Evolutionary conservation across 139 green algal species (phyloP), one percentile per base, ranked within the genome.

Genomic region (Coccomyxa sp.): DNA sequence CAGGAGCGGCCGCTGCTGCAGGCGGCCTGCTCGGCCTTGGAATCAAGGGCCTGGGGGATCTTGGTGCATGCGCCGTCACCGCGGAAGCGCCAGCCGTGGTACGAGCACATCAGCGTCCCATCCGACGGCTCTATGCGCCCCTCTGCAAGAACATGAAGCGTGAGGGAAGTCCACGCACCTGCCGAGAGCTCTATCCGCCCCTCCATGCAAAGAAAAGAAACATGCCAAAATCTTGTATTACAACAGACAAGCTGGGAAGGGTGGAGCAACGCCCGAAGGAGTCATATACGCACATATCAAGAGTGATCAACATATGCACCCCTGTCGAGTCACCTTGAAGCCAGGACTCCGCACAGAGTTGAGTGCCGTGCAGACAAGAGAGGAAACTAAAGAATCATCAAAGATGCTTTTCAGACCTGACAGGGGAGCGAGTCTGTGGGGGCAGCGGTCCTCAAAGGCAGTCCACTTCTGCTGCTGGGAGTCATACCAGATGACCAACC

Each of bases 61-160:
- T 28, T 58, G n/a, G 67, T 85, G 84, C 88, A 92, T 0, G 58
- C 63, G 25, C 92, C 91, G 0, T 78, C 51, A 0, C 82, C 75
- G 17, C 87, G 63, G 80, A 86, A 83, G 32, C 63, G 31, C 82
- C 82, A 86, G 38, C 91, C 88, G 83, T 94, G 89, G 32, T 91
- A 91, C 30, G 76, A 79, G 86, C 91, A 94, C 71, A 82, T 81
- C 84, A 94, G 81, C 38, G 83, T 81, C 79, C 89, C 89, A 18
- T 84, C 81, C 0, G 63, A 16, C 9, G 66, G 38, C 57, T 91
- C 87, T 0, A 94, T 79, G 27, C 89, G 83, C 17, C 91, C 89
- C 84, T 93, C 90, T 81, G 82, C 76, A n/a, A 84, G 31, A 16
- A 32, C 10, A 18, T 14, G 13, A 7, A 67, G 45, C 80, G 32